Percentiles rank a stretch among this genome's conserved stretches.
Conservation (phyloP, 2,329 filamentous ascomycete genomes). For the Metarhizium album region DNA sequence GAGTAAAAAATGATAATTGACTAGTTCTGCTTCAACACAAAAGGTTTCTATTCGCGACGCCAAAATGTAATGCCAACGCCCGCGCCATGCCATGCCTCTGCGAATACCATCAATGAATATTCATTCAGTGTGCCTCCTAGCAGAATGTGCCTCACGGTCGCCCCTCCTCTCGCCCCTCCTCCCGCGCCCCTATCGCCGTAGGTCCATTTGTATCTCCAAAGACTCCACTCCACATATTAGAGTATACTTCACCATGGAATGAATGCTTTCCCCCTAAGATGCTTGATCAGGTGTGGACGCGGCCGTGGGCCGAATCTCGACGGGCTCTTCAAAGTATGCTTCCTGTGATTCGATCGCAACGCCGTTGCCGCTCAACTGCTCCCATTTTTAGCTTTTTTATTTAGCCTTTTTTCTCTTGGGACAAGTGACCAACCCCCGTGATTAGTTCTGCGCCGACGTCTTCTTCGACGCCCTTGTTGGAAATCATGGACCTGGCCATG, state of each 20-base stretch:
- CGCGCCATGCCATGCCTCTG: conserved; percentile 19
- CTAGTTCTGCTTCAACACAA: neutral
- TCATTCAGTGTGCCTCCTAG: neutral
- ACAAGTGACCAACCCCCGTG: conserved; percentile 45
- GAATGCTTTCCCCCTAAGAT: neutral
- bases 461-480: conserved; percentile 19
- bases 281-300: neutral
- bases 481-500: conserved; percentile 6
- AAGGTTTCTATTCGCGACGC: conserved; percentile 1
- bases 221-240: neutral
- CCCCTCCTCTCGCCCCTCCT: too few species aligned
- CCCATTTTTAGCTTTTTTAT: conserved; percentile 17
- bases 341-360: conserved; percentile 4
- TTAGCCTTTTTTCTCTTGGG: conserved; percentile 10
- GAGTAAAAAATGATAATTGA: neutral
- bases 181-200: too few species aligned
- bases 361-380: conserved; percentile 9
- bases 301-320: conserved; percentile 15
- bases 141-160: neutral
- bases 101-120: neutral
- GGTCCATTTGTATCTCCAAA: neutral
- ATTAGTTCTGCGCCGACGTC: conserved; percentile 47
- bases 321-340: conserved; percentile 14
- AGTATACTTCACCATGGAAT: neutral
- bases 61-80: conserved; percentile 16